Evolutionary conservation across 208 protist genomes (phyloP).

Genomic region (Leishmania braziliensis): DNA sequence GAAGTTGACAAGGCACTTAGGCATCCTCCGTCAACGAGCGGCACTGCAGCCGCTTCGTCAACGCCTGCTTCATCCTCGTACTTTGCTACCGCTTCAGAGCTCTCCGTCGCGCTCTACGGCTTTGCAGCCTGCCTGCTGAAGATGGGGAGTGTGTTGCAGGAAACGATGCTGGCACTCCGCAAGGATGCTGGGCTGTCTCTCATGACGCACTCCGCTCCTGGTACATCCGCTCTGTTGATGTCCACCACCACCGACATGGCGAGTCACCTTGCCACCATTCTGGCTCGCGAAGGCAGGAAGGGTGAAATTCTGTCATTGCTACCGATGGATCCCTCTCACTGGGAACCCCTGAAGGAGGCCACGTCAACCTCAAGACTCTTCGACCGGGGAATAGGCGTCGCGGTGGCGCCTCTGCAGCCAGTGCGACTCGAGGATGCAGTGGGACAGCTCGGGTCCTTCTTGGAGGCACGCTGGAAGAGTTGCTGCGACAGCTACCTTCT

Average conservation of each 20-base stretch:
- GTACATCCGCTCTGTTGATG: background rate
- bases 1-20: background rate
- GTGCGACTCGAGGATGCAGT: conserved; percentile 27
- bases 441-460: conserved; percentile 24
- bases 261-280: conserved; percentile 5
- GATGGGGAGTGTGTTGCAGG: conserved; percentile 68
- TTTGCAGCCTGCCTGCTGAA: conserved; percentile 46
- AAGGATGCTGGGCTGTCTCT: conserved; percentile 15
- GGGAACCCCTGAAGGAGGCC: background rate
- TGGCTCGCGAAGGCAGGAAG: conserved; percentile 1
- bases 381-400: background rate
- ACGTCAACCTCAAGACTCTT: background rate
- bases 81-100: conserved; percentile 10
- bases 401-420: background rate
- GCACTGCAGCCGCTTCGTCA: background rate
- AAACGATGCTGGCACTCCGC: conserved; percentile 53
- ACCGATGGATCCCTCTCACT: background rate
- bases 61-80: conserved; percentile 3
- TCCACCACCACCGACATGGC: background rate
- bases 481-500: conserved; percentile 45
- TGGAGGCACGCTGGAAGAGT: conserved; percentile 23
- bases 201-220: conserved; percentile 2
- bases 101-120: conserved; percentile 38
- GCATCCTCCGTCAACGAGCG: background rate
- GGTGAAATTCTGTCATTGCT: conserved; percentile 9